Percentiles rank a stretch among this genome's conserved stretches.
Evolutionary conservation across 352 stramenopile species (phyloP).

Genomic region (Hyaloperonospora brassicae): DNA sequence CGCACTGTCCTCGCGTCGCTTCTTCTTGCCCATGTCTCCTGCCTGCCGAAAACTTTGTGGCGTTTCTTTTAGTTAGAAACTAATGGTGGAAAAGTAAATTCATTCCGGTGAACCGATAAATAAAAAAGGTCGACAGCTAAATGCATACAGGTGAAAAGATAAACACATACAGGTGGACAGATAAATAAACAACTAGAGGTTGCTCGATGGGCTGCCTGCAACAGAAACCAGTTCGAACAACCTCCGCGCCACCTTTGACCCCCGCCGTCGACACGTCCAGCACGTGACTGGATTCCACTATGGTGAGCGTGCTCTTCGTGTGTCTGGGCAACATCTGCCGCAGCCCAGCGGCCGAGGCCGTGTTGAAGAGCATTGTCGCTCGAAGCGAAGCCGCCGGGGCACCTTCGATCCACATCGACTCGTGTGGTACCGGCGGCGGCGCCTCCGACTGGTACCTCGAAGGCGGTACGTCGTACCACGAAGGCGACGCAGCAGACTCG

Average conservation of each 20-base stretch:
- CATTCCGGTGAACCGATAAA: too few relatives aligned
- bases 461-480: slow-evolving; percentile 80
- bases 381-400: slow-evolving; percentile 17
- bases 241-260: background rate
- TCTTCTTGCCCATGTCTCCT: slow-evolving; percentile 72
- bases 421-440: slow-evolving; percentile 80
- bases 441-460: slow-evolving; percentile 72
- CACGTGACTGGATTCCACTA: slow-evolving; percentile 20
- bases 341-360: slow-evolving; percentile 68
- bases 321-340: slow-evolving; percentile 89
- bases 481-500: slow-evolving; percentile 69
- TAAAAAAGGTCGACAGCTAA: too few relatives aligned
- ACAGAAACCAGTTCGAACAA: background rate
- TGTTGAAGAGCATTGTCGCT: slow-evolving; percentile 77
- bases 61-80: too few relatives aligned
- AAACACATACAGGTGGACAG: too few relatives aligned
- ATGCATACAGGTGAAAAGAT: too few relatives aligned
- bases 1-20: slow-evolving; percentile 53
- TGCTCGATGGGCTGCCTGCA: background rate
- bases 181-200: background rate
- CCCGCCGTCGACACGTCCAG: slow-evolving; percentile 10
- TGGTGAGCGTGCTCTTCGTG: slow-evolving; percentile 81
- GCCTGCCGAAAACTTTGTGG: too few relatives aligned
- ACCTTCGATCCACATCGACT: slow-evolving; percentile 58
- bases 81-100: too few relatives aligned